Evolutionary conservation across 768 basidiomycete genomes (phyloP).

Genomic region (Scleroderma bovista): DNA sequence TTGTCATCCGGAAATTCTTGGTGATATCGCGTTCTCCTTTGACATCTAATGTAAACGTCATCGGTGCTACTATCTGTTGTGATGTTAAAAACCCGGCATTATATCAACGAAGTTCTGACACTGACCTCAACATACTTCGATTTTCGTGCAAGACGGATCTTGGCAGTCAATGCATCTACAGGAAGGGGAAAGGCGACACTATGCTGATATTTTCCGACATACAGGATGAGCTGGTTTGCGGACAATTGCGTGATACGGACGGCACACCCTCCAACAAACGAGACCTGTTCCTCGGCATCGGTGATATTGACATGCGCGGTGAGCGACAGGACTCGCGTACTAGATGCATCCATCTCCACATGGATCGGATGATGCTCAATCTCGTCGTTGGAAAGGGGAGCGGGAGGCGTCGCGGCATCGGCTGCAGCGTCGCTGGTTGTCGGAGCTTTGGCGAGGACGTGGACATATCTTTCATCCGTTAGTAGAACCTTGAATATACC

Average conservation of each 20-base stretch:
- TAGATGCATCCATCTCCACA: conserved; percentile 12
- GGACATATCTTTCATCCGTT: conserved; percentile 14
- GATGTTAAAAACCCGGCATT: neutral
- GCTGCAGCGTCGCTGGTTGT: conserved; percentile 2
- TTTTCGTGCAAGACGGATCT: conserved; percentile 47
- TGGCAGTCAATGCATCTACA: conserved; percentile 31
- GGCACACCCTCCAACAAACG: conserved; percentile 12
- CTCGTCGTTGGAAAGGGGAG: conserved; percentile 5
- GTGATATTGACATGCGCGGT: conserved; percentile 16
- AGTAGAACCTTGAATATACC: conserved; percentile 18
- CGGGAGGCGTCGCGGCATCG: conserved; percentile 1
- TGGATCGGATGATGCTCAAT: conserved; percentile 11
- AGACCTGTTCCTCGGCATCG: conserved; percentile 15
- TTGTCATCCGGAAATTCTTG: conserved; percentile 25
- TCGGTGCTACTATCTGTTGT: conserved; percentile 23
- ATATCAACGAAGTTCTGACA: neutral
- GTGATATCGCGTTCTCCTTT: conserved; percentile 14
- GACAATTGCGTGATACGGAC: conserved; percentile 12
- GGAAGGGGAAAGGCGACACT: conserved; percentile 40
- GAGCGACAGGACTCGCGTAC: conserved; percentile 14
- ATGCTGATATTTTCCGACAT: conserved; percentile 16
- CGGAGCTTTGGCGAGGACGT: conserved; percentile 21
- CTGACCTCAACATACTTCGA: conserved; percentile 43
- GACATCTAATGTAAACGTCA: conserved; percentile 9
- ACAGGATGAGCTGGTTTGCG: conserved; percentile 1